Base-by-base conservation (phyloP, 345 rosid genomes). In the Bruguiera gymnorhiza region DNA sequence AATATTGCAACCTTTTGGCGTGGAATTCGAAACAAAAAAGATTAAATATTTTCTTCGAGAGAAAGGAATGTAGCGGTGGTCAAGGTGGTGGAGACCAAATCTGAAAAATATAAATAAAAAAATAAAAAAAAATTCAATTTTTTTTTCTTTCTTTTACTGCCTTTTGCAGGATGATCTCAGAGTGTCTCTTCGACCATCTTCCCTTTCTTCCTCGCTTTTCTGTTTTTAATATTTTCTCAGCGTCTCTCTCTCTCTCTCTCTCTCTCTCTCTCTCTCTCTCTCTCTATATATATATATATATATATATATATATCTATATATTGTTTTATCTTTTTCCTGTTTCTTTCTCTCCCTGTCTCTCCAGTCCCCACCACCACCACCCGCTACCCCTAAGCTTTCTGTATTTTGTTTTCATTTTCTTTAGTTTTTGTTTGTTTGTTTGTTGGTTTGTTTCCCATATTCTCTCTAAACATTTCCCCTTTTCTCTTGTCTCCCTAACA, bases 81-180 rank as follows among this genome's bases (percentile, higher is more conserved):
- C 78, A 63, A 34, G 73, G 74, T 64, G 79, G 72, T 43, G 23
- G 29, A 48, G 52, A 43, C 6, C 29, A 39, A 2, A 43, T 43
- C 0, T 10, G 10, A 29, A 16, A 9, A 39, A n/a, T 36, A 55
- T 32, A 32, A 32, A 23, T 46, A 61, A 30, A 11, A 16, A 26
- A 63, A 6, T 6, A 34, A 34, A 34, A 34, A 6, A 34, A 32
- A 5, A 7, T 34, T 34, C 37, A 34, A 29, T 37, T 46, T 61
- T 26, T 63, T 71, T 43, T 67, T 43, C 59, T 84, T 62, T 60
- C 82, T 75, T 70, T 72, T 77, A 75, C 88, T 83, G 86, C 87
- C 89, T 74, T 63, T 78, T 66, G 69, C 76, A 67, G 78, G 88
- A 88, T 88, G 92, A 88, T 84, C 85, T 87, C 86, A 86, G 91